These are phyloP conservation scores for Aspergillus affinis DNA, from an alignment of 495 filamentous ascomycete species.

Conservation along the genomic window DNA sequence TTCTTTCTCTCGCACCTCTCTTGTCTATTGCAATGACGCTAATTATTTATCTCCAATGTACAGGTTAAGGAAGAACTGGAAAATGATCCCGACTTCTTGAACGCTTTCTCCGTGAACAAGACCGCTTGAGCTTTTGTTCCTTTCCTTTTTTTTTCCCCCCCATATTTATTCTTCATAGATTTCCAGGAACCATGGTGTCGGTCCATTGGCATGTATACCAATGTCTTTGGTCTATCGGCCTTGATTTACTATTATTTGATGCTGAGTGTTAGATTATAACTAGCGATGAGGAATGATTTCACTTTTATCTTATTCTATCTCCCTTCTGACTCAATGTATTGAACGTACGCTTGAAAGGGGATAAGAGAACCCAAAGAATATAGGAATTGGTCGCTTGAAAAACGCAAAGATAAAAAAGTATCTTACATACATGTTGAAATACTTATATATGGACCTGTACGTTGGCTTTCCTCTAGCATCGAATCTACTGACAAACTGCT, in stretches of 20 bases:
- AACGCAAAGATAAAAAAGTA: no score
- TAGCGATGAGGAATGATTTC: slow-evolving; percentile 15
- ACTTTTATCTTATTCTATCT: background rate
- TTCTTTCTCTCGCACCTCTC: slow-evolving; percentile 1
- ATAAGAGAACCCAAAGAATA: no score
- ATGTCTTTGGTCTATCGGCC: background rate
- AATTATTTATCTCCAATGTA: slow-evolving; percentile 29
- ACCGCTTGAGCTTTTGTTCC: slow-evolving; percentile 14
- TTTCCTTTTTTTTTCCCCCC: background rate
- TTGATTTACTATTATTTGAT: background rate
- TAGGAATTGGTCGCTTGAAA: no score
- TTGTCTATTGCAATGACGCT: slow-evolving; percentile 12
- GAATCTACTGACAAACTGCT: no score
- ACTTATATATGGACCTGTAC: no score
- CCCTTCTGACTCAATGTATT: background rate
- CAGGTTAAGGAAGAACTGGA: slow-evolving; percentile 76
- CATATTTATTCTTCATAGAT: slow-evolving; percentile 1
- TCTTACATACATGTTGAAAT: no score
- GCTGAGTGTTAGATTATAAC: slow-evolving; percentile 5
- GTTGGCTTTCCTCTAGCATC: no score
- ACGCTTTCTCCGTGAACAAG: slow-evolving; percentile 56
- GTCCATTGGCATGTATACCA: background rate
- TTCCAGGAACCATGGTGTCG: background rate
- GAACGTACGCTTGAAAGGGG: background rate
- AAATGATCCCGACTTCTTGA: slow-evolving; percentile 75